Evolutionary conservation across 2,329 filamentous ascomycete genomes (phyloP).

Genomic region (Epichloe hybrida): DNA sequence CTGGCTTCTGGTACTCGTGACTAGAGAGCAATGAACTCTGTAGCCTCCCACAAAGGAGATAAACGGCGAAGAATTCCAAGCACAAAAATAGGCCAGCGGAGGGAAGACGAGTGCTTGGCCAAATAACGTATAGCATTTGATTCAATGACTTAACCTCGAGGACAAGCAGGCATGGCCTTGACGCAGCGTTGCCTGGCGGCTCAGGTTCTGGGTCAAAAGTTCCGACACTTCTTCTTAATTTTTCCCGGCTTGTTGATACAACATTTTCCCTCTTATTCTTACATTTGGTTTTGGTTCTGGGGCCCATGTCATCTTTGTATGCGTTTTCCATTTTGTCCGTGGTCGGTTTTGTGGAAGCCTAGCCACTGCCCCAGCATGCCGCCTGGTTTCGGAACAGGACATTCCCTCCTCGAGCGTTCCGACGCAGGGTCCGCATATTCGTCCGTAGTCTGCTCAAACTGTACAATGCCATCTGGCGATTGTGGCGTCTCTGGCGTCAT

Average conservation of each 20-base stretch:
- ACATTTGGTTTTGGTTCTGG: not conserved
- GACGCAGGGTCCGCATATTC: slow-evolving; percentile 21
- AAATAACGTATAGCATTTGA: no score
- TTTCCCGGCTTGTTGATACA: not conserved
- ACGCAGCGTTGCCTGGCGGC: no score
- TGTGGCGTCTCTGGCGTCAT: slow-evolving; percentile 16
- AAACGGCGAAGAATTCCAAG: no score
- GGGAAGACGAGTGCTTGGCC: no score
- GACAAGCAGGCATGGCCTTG: no score
- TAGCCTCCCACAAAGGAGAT: no score
- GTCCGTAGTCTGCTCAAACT: slow-evolving; percentile 28
- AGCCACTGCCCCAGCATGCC: slow-evolving; percentile 61
- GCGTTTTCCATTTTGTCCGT: slow-evolving; percentile 10
- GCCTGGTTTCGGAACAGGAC: slow-evolving; percentile 81
- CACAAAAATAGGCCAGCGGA: no score
- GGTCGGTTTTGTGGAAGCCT: slow-evolving; percentile 41
- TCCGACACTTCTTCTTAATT: not conserved
- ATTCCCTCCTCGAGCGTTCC: slow-evolving; percentile 51
- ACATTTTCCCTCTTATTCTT: not conserved
- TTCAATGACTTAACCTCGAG: no score
- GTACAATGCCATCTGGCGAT: slow-evolving; percentile 32
- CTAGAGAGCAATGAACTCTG: no score
- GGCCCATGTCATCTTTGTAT: slow-evolving; percentile 11
- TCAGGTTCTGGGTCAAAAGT: no score
- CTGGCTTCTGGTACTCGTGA: no score